Evolutionary conservation across 2,329 filamentous ascomycete species (phyloP).

Genomic region (Verticillium zaregamsianum): DNA sequence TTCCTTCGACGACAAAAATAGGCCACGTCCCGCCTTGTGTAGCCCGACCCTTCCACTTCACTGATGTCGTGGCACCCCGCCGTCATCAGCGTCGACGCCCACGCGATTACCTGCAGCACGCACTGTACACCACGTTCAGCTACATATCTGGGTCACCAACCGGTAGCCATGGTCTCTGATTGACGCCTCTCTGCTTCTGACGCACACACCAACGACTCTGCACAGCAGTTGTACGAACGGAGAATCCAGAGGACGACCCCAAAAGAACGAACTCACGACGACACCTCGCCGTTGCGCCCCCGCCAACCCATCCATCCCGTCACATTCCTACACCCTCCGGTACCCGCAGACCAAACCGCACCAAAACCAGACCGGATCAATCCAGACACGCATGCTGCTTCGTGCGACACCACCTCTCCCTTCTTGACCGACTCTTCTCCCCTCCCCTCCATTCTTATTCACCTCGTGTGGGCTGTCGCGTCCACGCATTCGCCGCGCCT

Average conservation of each 20-base stretch:
- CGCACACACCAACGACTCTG: neutral
- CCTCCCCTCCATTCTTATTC: neutral
- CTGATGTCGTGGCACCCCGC: neutral
- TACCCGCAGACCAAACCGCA: neutral
- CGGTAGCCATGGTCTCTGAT: neutral
- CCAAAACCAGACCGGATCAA: neutral
- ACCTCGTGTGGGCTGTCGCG: neutral
- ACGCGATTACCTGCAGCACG: neutral
- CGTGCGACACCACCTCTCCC: neutral
- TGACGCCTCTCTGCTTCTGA: neutral
- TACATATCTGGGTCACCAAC: neutral
- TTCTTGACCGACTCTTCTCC: neutral
- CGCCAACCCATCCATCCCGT: neutral
- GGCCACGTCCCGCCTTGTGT: neutral
- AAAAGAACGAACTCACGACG: neutral
- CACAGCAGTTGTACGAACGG: neutral
- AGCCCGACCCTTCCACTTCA: neutral
- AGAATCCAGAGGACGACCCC: neutral
- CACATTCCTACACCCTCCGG: neutral
- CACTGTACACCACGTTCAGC: neutral
- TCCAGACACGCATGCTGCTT: neutral
- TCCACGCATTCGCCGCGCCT: neutral
- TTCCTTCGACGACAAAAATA: neutral
- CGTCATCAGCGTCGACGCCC: neutral
- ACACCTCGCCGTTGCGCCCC: neutral